Base-by-base conservation (phyloP, 768 basidiomycete genomes). In the Kwoniella bestiolae region DNA sequence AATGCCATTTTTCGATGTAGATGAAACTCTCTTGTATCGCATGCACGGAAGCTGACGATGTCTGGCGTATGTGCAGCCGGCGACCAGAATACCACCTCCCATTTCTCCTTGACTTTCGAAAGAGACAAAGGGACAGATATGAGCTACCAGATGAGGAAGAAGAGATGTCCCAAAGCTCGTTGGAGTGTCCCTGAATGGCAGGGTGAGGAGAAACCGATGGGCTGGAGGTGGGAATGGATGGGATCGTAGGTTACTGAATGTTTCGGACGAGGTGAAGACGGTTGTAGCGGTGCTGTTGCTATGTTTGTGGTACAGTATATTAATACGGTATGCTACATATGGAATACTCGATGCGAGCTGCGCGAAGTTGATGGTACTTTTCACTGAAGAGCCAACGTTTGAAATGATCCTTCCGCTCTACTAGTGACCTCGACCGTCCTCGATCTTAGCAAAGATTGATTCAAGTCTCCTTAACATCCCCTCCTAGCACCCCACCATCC, bases 401-500 rank as follows among this genome's bases (percentile, higher is more conserved):
- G 12, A 18, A 41, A n/a, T n/a, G n/a, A n/a, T n/a, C n/a, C n/a
- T n/a, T n/a, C n/a, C n/a, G n/a, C n/a, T n/a, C n/a, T n/a, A n/a
- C n/a, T n/a, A n/a, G n/a, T n/a, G n/a, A n/a, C n/a, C n/a, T n/a
- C n/a, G n/a, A n/a, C n/a, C n/a, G n/a, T n/a, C n/a, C n/a, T n/a
- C n/a, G n/a, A n/a, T n/a, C n/a, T n/a, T n/a, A n/a, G n/a, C n/a
- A n/a, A n/a, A n/a, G n/a, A n/a, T n/a, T n/a, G n/a, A n/a, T n/a
- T n/a, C n/a, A n/a, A n/a, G n/a, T 18, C 38, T 41, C 11, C 26
- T 35, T 9, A 32, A 56, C 28, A 58, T 35, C 55, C 62, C 26
- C 63, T 66, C 50, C 89, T 84, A 60, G 84, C 84, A 12, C 78
- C 82, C 92, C 92, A 94, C 89, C 90, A 92, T 18, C 85, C 84